Evolutionary conservation across 306 rosid genomes (phyloP), one percentile per base, ranked within the genome.

Genomic region (Vachellia pachyceras): DNA sequence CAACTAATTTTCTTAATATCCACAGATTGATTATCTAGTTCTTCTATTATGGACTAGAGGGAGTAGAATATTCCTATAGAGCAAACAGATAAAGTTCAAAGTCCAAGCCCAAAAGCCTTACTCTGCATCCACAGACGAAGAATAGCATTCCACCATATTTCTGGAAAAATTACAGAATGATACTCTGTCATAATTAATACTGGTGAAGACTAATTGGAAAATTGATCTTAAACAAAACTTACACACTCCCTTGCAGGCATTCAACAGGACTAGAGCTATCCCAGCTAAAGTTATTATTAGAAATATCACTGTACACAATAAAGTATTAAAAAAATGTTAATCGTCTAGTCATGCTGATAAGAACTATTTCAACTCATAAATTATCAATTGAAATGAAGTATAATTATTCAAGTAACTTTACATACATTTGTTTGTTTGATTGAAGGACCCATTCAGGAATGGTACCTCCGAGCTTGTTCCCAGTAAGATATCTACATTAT

Each of bases 231-330:
- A 61, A 61, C 18, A 61, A 12, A 61, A 61, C 68, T 61, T 61
- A 61, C 68, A 61, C 40, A 33, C n/a, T 29, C 68, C 68, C 68
- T 29, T 29, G n/a, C 41, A 1, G n/a, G 40, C 68, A 61, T 4
- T 61, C 68, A 61, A 3, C 41, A 5, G 68, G 68, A 61, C 68
- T 13, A 12, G 68, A 25, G 10, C n/a, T 33, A 29, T 13, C 68
- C 68, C 68, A 61, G 68, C n/a, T 61, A 13, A 61, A 61, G 40
- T 29, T 61, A 29, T 61, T 61, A 29, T 61, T 61, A 13, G 68
- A 61, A 61, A 61, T 29, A 29, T 61, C 68, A 61, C 68, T 61
- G 68, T 61, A 12, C 41, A 13, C 18, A 14, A 58, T 29, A 61
- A 61, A 61, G 39, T 1, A 25, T 12, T 0, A 25, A 9, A 58